Evolutionary conservation across 208 protist genomes (phyloP).

Genomic region (Acanthamoeba triangularis): DNA sequence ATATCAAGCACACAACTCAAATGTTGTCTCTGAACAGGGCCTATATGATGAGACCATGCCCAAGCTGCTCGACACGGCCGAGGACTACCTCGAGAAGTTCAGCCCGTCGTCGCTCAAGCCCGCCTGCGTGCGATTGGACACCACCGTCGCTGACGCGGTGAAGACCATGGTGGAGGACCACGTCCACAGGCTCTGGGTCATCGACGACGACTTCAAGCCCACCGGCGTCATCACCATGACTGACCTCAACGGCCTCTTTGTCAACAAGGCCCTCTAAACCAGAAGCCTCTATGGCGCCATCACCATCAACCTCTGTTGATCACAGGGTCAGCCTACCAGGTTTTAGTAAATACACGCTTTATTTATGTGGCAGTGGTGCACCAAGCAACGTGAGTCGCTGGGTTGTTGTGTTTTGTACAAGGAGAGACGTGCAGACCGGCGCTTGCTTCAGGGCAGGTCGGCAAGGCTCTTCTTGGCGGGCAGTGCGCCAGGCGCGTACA

Average conservation of each 20-base stretch:
- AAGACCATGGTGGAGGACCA: conserved; percentile 44
- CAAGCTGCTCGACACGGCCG: conserved; percentile 39
- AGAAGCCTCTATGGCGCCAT: not conserved
- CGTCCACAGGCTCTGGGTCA: conserved; percentile 73
- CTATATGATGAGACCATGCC: conserved; percentile 70
- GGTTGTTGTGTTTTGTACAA: not conserved
- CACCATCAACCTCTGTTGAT: too few relatives aligned
- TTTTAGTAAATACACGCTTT: not conserved
- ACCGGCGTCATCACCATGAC: conserved; percentile 69
- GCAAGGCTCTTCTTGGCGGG: conserved; percentile 68
- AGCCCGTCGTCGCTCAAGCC: conserved; percentile 59
- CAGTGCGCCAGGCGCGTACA: conserved; percentile 12
- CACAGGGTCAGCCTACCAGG: too few relatives aligned
- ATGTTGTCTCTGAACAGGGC: too few relatives aligned
- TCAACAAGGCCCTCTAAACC: conserved; percentile 26
- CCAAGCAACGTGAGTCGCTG: not conserved
- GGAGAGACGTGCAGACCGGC: not conserved
- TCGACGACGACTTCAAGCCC: conserved; percentile 75
- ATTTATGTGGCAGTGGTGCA: not conserved
- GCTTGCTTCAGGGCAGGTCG: not conserved
- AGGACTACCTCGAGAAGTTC: conserved; percentile 74
- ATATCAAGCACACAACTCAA: too few relatives aligned
- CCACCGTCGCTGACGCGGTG: conserved; percentile 34
- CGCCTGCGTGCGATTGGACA: conserved; percentile 26
- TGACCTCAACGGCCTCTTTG: conserved; percentile 57